phyloP scores from a whole-genome alignment of 768 basidiomycete species.

The Trametes coccinea region DNA sequence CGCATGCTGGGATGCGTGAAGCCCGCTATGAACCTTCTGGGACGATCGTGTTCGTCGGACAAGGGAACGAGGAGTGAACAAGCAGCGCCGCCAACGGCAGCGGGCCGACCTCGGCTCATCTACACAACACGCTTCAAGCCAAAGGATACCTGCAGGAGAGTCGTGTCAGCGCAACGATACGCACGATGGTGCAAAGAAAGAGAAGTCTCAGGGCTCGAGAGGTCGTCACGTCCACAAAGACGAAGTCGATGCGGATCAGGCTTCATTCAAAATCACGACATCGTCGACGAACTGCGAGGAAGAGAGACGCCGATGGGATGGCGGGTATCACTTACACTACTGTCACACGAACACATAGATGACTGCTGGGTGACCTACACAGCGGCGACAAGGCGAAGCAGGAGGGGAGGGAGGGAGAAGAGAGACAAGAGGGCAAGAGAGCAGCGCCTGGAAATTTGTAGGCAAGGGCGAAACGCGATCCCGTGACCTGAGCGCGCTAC shows the following conservation, averaged over 20 bases:
- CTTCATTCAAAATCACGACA: conserved; percentile 1
- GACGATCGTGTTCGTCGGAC: too few relatives aligned
- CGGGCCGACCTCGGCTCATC: too few relatives aligned
- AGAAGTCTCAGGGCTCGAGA: conserved; percentile 4
- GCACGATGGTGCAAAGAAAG: neutral
- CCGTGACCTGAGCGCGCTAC: conserved; percentile 17
- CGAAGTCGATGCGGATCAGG: neutral
- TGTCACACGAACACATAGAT: neutral
- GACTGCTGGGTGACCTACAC: too few relatives aligned
- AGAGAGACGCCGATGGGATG: neutral
- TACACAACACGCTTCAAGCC: too few relatives aligned
- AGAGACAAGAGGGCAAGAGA: neutral
- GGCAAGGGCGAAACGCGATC: conserved; percentile 10
- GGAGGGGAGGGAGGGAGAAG: neutral
- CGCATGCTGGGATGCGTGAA: too few relatives aligned
- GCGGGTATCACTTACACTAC: neutral
- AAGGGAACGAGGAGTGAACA: too few relatives aligned
- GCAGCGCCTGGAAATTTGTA: conserved; percentile 9
- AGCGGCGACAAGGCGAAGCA: too few relatives aligned
- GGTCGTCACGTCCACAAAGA: neutral
- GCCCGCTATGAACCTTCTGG: too few relatives aligned
- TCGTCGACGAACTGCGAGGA: neutral
- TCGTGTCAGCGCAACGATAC: neutral
- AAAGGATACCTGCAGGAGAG: neutral
- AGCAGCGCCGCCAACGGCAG: too few relatives aligned